Percentiles rank a stretch among this genome's conserved stretches.
Evolutionary conservation across 768 basidiomycete genomes (phyloP).

Genomic region (Tricholoma hemisulphureum): DNA sequence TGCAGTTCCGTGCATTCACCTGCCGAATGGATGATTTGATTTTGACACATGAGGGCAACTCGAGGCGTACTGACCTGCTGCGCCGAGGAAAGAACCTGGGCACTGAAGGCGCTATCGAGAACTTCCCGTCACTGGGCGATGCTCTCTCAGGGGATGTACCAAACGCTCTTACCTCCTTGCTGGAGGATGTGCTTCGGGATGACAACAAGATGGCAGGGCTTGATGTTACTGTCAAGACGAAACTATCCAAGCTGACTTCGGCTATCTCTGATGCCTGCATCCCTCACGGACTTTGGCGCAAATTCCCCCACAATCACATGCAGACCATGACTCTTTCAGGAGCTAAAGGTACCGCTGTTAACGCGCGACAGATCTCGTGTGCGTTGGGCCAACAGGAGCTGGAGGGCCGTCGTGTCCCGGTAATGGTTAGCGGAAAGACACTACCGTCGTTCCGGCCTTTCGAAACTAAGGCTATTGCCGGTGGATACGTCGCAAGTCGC

Average conservation of each 20-base stretch:
- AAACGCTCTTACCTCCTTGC: conserved; percentile 56
- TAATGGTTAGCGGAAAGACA: conserved; percentile 99
- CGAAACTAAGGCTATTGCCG: conserved; percentile 97
- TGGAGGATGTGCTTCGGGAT: conserved; percentile 91
- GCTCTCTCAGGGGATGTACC: conserved; percentile 54
- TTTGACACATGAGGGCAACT: conserved; percentile 80
- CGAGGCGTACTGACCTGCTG: conserved; percentile 64
- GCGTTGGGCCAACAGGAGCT: conserved; percentile 96
- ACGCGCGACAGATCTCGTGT: conserved; percentile 98
- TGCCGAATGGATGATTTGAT: conserved; percentile 99
- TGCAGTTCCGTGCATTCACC: conserved; percentile 95
- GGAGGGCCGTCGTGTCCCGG: conserved; percentile 97
- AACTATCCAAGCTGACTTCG: conserved; percentile 81
- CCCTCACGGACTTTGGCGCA: conserved; percentile 82
- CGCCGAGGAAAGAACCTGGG: conserved; percentile 69
- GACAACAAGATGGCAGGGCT: conserved; percentile 97
- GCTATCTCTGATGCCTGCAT: conserved; percentile 87
- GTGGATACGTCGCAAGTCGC: conserved; percentile 96
- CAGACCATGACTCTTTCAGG: conserved; percentile 98
- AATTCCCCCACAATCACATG: conserved; percentile 99
- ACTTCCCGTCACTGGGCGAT: conserved; percentile 72
- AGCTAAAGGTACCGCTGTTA: conserved; percentile 96
- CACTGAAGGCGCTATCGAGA: conserved; percentile 85
- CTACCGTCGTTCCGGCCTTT: conserved; percentile 95
- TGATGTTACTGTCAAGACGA: conserved; percentile 88